Percentiles rank a stretch among this genome's conserved stretches.
These are phyloP conservation scores for Luffa acutangula DNA, from an alignment of 306 rosid species.

Conservation along the genomic window DNA sequence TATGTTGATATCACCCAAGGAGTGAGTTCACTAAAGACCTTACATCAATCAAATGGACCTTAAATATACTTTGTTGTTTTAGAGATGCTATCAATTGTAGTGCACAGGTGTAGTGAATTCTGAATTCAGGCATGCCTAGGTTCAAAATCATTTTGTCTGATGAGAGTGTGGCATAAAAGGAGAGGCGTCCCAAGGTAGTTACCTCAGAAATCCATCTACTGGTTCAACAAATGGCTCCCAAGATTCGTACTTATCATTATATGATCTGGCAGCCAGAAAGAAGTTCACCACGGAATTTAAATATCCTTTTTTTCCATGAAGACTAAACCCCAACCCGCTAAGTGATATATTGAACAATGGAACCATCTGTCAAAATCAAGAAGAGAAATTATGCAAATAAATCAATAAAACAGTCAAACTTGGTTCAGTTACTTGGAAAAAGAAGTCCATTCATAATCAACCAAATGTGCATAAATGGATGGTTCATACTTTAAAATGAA, in stretches of 20 bases:
- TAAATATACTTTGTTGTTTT: neutral
- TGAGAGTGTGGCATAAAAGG: neutral
- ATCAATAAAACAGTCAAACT: neutral
- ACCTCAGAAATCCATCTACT: slow-evolving; percentile 85
- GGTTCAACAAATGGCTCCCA: slow-evolving; percentile 99
- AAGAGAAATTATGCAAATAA: slow-evolving; percentile 11
- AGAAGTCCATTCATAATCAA: neutral
- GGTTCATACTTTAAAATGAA: neutral
- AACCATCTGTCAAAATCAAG: slow-evolving; percentile 67
- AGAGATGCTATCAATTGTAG: neutral
- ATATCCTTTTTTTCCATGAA: slow-evolving; percentile 69
- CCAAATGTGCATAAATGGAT: neutral
- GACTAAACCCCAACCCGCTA: slow-evolving; percentile 55
- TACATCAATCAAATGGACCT: neutral
- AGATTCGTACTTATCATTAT: slow-evolving; percentile 78
- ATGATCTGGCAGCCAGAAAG: slow-evolving; percentile 83
- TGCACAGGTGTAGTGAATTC: neutral
- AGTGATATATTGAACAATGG: slow-evolving; percentile 87
- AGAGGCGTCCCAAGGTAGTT: slow-evolving; percentile 1
- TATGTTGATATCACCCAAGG: neutral
- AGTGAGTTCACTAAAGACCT: neutral
- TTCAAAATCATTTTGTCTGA: neutral
- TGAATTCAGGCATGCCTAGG: neutral
- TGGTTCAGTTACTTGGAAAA: neutral
- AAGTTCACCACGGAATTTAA: slow-evolving; percentile 60